Evolutionary conservation across 208 protist species (phyloP).

Genomic region (Hexamita inflata): DNA sequence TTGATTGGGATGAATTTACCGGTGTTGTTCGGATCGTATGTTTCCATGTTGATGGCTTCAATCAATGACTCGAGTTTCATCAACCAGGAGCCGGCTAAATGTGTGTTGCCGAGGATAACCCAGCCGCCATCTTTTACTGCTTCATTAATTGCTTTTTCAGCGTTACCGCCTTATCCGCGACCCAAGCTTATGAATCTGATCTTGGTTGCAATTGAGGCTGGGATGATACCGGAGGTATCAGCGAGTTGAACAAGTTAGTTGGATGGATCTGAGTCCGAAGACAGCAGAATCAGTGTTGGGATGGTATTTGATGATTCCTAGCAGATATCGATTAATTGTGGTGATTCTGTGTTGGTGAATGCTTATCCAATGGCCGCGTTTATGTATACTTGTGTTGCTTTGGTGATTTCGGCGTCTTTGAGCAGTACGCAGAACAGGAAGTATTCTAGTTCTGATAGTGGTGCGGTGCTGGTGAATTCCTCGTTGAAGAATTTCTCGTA

Average conservation of each 20-base stretch:
- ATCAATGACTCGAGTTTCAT: neutral
- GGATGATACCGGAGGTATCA: neutral
- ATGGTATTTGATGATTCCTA: neutral
- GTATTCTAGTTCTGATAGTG: neutral
- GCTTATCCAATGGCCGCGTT: neutral
- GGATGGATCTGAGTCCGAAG: slow-evolving; percentile 18
- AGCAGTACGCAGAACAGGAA: neutral
- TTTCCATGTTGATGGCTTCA: neutral
- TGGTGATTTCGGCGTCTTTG: neutral
- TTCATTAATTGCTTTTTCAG: slow-evolving; percentile 13
- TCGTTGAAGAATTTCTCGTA: neutral
- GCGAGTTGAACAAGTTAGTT: slow-evolving; percentile 1
- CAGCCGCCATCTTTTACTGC: neutral
- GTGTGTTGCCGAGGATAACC: slow-evolving; percentile 20
- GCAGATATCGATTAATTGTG: neutral
- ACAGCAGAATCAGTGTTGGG: neutral
- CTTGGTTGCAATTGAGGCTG: too few species aligned
- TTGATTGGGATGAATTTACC: neutral
- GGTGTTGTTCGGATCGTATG: neutral
- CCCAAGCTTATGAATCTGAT: neutral
- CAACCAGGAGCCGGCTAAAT: slow-evolving; percentile 13
- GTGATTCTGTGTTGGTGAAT: slow-evolving; percentile 13
- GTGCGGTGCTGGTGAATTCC: neutral
- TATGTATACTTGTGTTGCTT: neutral
- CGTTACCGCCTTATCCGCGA: neutral